Conservation (phyloP, 768 basidiomycete species). For the Porphyrellus cyaneotinctus region DNA sequence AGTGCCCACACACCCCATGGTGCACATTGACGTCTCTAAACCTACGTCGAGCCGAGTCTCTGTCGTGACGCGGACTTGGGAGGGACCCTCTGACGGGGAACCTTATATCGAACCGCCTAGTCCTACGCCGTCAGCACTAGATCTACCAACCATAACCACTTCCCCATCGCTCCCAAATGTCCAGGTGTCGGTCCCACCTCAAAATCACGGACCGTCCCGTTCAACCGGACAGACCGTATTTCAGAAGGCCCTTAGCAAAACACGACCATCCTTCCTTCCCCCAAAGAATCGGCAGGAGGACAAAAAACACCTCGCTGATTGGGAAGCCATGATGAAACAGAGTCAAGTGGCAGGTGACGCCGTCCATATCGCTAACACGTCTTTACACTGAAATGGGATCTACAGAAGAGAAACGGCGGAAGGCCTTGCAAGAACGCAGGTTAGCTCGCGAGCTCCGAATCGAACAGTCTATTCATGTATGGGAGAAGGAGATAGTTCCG, state of each 20-base stretch:
- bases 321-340: slow-evolving; percentile 84
- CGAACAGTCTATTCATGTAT: slow-evolving; percentile 65
- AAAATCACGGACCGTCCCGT: slow-evolving; percentile 42
- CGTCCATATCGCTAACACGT: neutral
- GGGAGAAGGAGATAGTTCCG: slow-evolving; percentile 78
- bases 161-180: slow-evolving; percentile 29
- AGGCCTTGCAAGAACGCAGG: slow-evolving; percentile 58
- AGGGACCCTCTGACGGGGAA: neutral
- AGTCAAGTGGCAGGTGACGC: slow-evolving; percentile 66
- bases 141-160: slow-evolving; percentile 24
- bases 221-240: slow-evolving; percentile 66
- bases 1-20: slow-evolving; percentile 34
- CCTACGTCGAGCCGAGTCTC: slow-evolving; percentile 31
- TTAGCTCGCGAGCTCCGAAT: slow-evolving; percentile 60
- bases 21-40: slow-evolving; percentile 44
- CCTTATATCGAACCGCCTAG: neutral
- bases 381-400: slow-evolving; percentile 2
- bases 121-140: slow-evolving; percentile 12
- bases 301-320: slow-evolving; percentile 76
- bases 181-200: slow-evolving; percentile 15
- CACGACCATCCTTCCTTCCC: slow-evolving; percentile 80
- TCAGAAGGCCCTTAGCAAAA: slow-evolving; percentile 79
- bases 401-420: slow-evolving; percentile 67
- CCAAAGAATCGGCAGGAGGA: slow-evolving; percentile 79
- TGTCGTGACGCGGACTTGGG: neutral